phyloP scores from a whole-genome alignment of 805 yeast species.

The Nakazawaea pomicola region DNA sequence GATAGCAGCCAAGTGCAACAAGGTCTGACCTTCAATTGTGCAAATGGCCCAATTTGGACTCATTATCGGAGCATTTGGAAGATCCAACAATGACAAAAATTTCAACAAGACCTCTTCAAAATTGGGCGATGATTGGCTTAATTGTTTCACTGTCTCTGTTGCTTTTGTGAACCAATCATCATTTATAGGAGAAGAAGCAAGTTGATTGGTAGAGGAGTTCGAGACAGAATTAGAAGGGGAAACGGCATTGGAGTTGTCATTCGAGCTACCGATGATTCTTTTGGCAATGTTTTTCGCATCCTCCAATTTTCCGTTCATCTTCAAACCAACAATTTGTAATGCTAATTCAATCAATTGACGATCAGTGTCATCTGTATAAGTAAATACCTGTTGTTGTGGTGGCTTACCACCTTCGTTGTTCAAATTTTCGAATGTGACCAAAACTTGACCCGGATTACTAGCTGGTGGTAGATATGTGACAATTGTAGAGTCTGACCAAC shows the following conservation, averaged over 20 bases:
- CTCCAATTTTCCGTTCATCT: constrained; percentile 93
- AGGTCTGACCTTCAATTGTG: constrained; percentile 79
- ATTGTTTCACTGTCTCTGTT: constrained; percentile 42
- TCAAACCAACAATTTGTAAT: constrained; percentile 90
- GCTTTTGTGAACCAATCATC: constrained; percentile 50
- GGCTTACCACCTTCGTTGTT: constrained; percentile 22
- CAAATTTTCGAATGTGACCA: constrained; percentile 71
- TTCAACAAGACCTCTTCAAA: constrained; percentile 46
- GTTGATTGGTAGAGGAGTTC: too few species aligned
- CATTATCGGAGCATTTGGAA: constrained; percentile 54
- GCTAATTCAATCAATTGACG: constrained; percentile 93
- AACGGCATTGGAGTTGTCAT: constrained; percentile 25
- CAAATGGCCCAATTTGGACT: constrained; percentile 77
- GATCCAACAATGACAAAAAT: constrained; percentile 54
- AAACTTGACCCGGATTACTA: constrained; percentile 81
- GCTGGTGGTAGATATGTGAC: constrained; percentile 95
- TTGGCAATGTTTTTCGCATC: constrained; percentile 93
- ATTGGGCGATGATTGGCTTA: constrained; percentile 38
- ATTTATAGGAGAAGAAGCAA: constrained; percentile 16
- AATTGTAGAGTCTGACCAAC: constrained; percentile 94
- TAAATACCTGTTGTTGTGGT: constrained; percentile 58
- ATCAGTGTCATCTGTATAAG: constrained; percentile 94
- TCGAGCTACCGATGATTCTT: constrained; percentile 72
- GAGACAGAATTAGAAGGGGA: too few species aligned
- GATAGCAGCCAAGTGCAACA: constrained; percentile 80